These are phyloP conservation scores for Chalara sp. DNA, from an alignment of 2,329 filamentous ascomycete species.

Conservation along the genomic window DNA sequence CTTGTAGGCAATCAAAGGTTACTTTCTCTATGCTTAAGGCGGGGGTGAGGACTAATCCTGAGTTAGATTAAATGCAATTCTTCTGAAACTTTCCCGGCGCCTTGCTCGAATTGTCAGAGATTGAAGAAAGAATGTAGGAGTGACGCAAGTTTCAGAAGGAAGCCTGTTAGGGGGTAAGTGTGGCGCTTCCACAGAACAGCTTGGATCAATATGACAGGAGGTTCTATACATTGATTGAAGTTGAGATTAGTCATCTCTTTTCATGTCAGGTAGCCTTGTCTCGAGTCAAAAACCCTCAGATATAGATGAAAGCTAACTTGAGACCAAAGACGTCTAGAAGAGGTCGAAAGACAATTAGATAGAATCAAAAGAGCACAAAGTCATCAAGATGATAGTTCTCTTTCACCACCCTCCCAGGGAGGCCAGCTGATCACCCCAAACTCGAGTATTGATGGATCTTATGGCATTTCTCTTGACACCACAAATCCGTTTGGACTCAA, in stretches of 20 bases:
- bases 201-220: background rate
- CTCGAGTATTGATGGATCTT: background rate
- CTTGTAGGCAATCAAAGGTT: background rate
- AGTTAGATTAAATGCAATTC: conserved; percentile 1
- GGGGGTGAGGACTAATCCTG: no score
- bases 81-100: conserved; percentile 1
- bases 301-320: background rate
- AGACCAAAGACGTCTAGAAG: background rate
- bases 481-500: background rate
- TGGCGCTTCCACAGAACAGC: background rate
- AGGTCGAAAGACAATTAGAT: conserved; percentile 1
- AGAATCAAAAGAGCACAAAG: conserved; percentile 2
- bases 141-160: conserved; percentile 1
- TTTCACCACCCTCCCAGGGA: background rate
- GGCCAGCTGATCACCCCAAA: background rate
- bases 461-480: background rate
- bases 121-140: conserved; percentile 1
- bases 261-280: no score
- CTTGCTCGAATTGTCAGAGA: conserved; percentile 2
- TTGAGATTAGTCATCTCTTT: no score
- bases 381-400: background rate
- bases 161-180: conserved; percentile 1
- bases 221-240: background rate
- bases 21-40: background rate
- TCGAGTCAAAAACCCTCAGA: no score